phyloP scores from a whole-genome alignment of 2,329 filamentous ascomycete genomes.

The Fusarium albidum region DNA sequence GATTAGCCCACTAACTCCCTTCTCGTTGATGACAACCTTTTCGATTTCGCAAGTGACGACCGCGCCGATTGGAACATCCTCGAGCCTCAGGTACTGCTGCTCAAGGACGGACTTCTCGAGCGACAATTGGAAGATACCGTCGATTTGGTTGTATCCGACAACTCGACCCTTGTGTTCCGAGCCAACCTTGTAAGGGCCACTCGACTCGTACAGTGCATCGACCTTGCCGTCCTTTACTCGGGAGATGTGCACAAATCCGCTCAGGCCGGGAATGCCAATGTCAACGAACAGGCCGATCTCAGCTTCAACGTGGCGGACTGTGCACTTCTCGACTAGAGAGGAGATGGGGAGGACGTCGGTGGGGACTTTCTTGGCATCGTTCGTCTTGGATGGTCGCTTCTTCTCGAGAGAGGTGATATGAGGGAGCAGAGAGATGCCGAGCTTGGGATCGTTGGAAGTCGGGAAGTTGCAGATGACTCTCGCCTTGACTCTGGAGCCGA shows the following conservation, averaged over 20 bases:
- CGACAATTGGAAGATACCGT: constrained; percentile 86
- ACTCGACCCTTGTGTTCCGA: constrained; percentile 84
- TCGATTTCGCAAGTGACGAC: constrained; percentile 85
- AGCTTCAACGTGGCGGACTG: constrained; percentile 80
- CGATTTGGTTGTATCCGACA: constrained; percentile 85
- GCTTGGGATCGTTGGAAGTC: constrained; percentile 77
- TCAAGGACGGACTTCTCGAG: constrained; percentile 84
- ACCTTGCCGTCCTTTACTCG: constrained; percentile 89
- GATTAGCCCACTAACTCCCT: constrained; percentile 82
- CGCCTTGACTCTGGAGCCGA: constrained; percentile 84
- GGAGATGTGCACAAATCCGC: constrained; percentile 96
- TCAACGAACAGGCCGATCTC: constrained; percentile 84
- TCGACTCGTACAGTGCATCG: constrained; percentile 78
- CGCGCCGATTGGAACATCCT: constrained; percentile 85
- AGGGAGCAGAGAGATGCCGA: constrained; percentile 89
- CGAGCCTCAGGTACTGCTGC: constrained; percentile 88
- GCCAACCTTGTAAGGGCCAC: constrained; percentile 80
- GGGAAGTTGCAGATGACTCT: constrained; percentile 91
- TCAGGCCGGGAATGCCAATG: constrained; percentile 68
- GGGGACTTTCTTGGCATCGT: constrained; percentile 56
- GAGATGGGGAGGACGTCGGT: constrained; percentile 73
- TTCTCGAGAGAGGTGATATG: constrained; percentile 74
- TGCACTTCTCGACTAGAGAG: constrained; percentile 78
- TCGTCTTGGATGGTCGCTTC: constrained; percentile 48
- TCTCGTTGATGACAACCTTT: constrained; percentile 79